Conservation (phyloP, 1,139 yeast genomes). For the Meyerozyma elateridarum region DNA sequence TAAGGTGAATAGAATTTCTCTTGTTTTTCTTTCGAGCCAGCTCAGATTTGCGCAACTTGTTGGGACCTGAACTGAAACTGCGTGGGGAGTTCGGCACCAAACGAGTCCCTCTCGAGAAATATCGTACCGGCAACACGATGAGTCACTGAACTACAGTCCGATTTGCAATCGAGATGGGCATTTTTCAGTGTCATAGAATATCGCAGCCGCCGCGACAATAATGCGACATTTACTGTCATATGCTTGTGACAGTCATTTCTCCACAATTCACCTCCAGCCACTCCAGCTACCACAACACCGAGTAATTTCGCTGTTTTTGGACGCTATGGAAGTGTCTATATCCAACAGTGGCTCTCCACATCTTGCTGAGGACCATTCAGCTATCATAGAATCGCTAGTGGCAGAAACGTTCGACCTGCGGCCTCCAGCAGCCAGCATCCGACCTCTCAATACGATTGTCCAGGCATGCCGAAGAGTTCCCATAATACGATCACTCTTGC, state of each 20-base stretch:
- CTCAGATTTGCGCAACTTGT: no score
- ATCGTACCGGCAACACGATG: no score
- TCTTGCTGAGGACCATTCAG: neutral
- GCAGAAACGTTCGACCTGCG: no score
- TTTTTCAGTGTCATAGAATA: conserved; percentile 1
- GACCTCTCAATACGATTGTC: neutral
- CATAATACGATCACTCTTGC: conserved; percentile 22
- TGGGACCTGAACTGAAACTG: no score
- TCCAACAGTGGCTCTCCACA: neutral
- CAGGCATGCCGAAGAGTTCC: conserved; percentile 19
- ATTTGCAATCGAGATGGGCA: conserved; percentile 3
- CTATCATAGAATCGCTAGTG: conserved; percentile 1
- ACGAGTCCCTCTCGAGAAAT: no score
- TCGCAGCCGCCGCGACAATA: conserved; percentile 1
- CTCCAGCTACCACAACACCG: no score
- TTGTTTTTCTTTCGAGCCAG: conserved; percentile 2
- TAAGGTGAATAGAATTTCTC: neutral
- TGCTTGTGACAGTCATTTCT: conserved; percentile 2
- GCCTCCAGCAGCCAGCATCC: no score
- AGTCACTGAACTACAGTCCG: conserved; percentile 1
- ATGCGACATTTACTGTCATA: conserved; percentile 3
- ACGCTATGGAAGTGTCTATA: neutral
- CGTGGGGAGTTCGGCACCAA: no score
- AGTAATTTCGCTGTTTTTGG: neutral
- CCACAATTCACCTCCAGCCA: no score